Evolutionary conservation across 495 filamentous ascomycete genomes (phyloP).

Genomic region (Pyrenopolyporus hunteri): DNA sequence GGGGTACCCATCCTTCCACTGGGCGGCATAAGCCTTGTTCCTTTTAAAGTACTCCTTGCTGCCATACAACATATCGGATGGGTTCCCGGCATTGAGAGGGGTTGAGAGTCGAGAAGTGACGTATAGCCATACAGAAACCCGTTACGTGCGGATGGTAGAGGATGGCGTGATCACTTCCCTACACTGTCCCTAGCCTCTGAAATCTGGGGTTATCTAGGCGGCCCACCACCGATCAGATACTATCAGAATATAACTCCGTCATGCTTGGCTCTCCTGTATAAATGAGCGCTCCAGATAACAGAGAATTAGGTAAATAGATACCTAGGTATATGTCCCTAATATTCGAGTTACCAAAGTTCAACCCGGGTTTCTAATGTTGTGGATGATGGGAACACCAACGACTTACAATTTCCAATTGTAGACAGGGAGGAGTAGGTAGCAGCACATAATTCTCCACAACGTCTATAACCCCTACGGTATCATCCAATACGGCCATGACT

Average conservation of each 20-base stretch:
- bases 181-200: conserved; percentile 4
- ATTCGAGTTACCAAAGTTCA: too few species aligned
- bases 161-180: conserved; percentile 23
- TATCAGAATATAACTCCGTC: too few species aligned
- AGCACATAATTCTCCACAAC: conserved; percentile 4
- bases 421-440: conserved; percentile 18
- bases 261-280: too few species aligned
- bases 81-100: conserved; percentile 10
- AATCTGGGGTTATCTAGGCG: neutral
- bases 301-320: too few species aligned
- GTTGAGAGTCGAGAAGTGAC: conserved; percentile 1
- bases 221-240: neutral
- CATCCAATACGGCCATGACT: conserved; percentile 3
- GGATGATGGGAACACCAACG: neutral
- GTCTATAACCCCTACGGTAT: conserved; percentile 18
- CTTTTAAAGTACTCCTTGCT: conserved; percentile 9
- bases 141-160: conserved; percentile 30
- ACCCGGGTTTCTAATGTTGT: neutral
- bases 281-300: too few species aligned
- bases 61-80: conserved; percentile 14
- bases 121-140: neutral
- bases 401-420: neutral
- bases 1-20: conserved; percentile 2
- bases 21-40: conserved; percentile 2
- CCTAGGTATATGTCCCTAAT: too few species aligned